Percentiles rank a stretch among this genome's conserved stretches.
These are phyloP conservation scores for Termitomyces sp. DNA, from an alignment of 768 basidiomycete genomes.

Conservation along the genomic window DNA sequence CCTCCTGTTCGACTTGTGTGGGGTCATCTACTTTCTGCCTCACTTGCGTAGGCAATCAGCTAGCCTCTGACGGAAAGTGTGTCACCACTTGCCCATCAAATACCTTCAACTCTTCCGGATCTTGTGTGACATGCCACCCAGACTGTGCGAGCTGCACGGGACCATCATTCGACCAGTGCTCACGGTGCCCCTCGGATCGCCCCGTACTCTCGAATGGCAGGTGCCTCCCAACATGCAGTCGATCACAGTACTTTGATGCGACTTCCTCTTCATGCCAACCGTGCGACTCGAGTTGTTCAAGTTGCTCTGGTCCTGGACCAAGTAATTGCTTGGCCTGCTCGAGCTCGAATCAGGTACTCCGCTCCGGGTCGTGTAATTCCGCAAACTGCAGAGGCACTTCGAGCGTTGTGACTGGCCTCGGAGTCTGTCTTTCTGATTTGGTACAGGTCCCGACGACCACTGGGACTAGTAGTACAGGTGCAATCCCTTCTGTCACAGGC, in stretches of 20 bases:
- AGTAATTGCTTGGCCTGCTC: slow-evolving; percentile 75
- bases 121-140: slow-evolving; percentile 78
- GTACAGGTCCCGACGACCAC: slow-evolving; percentile 51
- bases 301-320: slow-evolving; percentile 69
- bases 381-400: slow-evolving; percentile 59
- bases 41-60: slow-evolving; percentile 62
- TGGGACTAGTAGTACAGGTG: slow-evolving; percentile 43
- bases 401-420: slow-evolving; percentile 65
- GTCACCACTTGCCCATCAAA: slow-evolving; percentile 72
- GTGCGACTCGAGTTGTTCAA: slow-evolving; percentile 77
- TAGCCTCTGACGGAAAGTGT: slow-evolving; percentile 75
- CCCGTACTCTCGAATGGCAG: slow-evolving; percentile 77
- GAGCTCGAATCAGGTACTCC: slow-evolving; percentile 58
- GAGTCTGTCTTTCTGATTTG: slow-evolving; percentile 78
- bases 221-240: slow-evolving; percentile 75
- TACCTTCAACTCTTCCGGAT: slow-evolving; percentile 61
- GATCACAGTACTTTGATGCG: slow-evolving; percentile 70
- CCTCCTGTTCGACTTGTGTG: slow-evolving; percentile 70
- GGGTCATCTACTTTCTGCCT: slow-evolving; percentile 71
- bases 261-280: slow-evolving; percentile 62
- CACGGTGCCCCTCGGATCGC: slow-evolving; percentile 60
- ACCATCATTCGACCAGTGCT: slow-evolving; percentile 76
- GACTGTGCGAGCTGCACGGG: slow-evolving; percentile 86
- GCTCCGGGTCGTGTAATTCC: slow-evolving; percentile 60
- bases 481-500: slow-evolving; percentile 59